phyloP scores from a whole-genome alignment of 148 eudicot genomes.

The Pharnaceum exiguum region DNA sequence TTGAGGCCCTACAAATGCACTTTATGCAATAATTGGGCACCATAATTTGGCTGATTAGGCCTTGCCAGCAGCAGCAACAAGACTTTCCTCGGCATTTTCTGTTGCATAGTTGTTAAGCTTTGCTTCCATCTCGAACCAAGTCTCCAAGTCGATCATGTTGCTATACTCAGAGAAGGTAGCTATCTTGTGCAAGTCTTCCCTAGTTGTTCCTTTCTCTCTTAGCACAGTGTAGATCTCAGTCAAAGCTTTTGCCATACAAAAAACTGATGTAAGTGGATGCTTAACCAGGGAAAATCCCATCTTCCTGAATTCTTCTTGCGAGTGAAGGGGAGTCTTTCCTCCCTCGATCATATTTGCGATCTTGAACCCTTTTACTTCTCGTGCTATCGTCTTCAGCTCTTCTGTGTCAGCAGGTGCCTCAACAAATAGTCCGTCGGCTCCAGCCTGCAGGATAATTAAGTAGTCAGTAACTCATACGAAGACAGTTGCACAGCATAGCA shows the following conservation, averaged over 20 bases:
- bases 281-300: constrained; percentile 21
- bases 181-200: constrained; percentile 17
- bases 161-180: constrained; percentile 16
- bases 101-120: constrained; percentile 11
- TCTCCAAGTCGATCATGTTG: constrained; percentile 15
- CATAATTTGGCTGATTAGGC: too few species aligned
- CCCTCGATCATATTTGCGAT: constrained; percentile 30
- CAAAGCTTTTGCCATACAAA: constrained; percentile 19
- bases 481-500: not conserved
- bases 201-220: constrained; percentile 22
- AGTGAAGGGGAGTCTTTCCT: constrained; percentile 24
- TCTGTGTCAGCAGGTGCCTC: constrained; percentile 22
- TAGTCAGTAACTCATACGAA: not conserved
- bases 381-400: constrained; percentile 14
- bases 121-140: constrained; percentile 20
- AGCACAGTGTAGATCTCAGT: constrained; percentile 9
- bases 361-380: constrained; percentile 18
- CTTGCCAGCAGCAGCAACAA: too few species aligned
- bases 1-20: too few species aligned
- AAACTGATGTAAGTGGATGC: constrained; percentile 20
- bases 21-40: too few species aligned
- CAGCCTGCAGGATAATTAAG: constrained; percentile 9
- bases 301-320: constrained; percentile 25
- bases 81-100: too few species aligned
- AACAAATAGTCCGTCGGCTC: constrained; percentile 22